Conservation (phyloP, 2,329 filamentous ascomycete genomes). For the Alternaria alternata region DNA sequence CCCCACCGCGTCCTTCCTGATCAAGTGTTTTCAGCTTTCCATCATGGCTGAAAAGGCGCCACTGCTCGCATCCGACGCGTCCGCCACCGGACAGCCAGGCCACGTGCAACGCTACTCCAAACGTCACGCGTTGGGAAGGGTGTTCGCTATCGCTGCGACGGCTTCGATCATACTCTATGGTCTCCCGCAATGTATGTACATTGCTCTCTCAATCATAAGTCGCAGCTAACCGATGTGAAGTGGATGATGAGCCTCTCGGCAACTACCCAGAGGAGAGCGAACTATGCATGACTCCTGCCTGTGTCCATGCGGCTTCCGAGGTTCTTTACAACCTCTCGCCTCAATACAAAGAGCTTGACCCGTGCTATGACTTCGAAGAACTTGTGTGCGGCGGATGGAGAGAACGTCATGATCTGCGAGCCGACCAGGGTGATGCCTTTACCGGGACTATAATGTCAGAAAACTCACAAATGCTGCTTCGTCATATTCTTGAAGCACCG, state of each 20-base stretch:
- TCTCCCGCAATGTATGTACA: constrained; percentile 18
- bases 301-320: constrained; percentile 69
- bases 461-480: constrained; percentile 65
- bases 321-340: constrained; percentile 70
- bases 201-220: neutral
- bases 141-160: constrained; percentile 27
- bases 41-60: constrained; percentile 37
- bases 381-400: constrained; percentile 74
- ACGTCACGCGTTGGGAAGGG: constrained; percentile 21
- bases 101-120: constrained; percentile 24
- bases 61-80: constrained; percentile 24
- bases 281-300: constrained; percentile 65
- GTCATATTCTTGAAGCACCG: constrained; percentile 69
- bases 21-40: neutral
- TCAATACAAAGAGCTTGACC: constrained; percentile 69
- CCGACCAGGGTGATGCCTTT: constrained; percentile 69
- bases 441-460: constrained; percentile 69
- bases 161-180: constrained; percentile 33
- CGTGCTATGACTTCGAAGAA: constrained; percentile 74
- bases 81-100: constrained; percentile 17
- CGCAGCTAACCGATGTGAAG: constrained; percentile 10
- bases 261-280: constrained; percentile 20
- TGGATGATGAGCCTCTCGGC: constrained; percentile 11
- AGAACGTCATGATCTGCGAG: constrained; percentile 68
- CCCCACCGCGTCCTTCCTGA: neutral